Percentiles rank a stretch among this genome's conserved stretches.
Evolutionary conservation across 345 rosid species (phyloP).

Genomic region (Hibiscus trionum): DNA sequence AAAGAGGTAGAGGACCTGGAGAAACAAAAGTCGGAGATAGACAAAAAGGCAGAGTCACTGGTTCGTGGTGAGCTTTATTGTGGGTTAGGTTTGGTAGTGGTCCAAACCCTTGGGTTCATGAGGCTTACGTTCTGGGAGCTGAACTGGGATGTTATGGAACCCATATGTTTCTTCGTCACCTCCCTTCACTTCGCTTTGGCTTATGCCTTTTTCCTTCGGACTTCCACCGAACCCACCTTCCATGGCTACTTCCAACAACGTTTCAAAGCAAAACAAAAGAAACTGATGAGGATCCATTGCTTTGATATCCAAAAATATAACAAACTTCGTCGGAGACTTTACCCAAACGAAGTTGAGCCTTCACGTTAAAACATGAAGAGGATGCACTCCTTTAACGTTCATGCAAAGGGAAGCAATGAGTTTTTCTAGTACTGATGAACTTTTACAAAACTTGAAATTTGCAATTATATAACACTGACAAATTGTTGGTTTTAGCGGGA

Average conservation of each 20-base stretch:
- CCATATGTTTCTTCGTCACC: conserved; percentile 77
- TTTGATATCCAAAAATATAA: conserved; percentile 43
- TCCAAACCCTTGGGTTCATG: conserved; percentile 69
- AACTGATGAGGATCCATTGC: conserved; percentile 37
- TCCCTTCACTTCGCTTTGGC: conserved; percentile 49
- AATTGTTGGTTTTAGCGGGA: no score
- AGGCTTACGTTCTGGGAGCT: conserved; percentile 96
- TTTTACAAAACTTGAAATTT: no score
- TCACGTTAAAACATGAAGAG: no score
- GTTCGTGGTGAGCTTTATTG: conserved; percentile 62
- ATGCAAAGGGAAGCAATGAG: no score
- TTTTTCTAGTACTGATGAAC: no score
- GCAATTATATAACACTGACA: no score
- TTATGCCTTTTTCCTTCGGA: conserved; percentile 65
- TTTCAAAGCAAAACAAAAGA: conserved; percentile 49
- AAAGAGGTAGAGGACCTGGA: conserved; percentile 50
- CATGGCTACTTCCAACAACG: conserved; percentile 65
- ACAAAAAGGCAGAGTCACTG: conserved; percentile 32
- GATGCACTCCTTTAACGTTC: no score
- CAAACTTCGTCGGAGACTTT: conserved; percentile 22
- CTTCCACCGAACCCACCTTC: conserved; percentile 72
- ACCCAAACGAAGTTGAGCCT: no score
- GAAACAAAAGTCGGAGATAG: conserved; percentile 47
- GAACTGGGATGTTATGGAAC: conserved; percentile 96
- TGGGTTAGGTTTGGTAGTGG: conserved; percentile 47